Conservation (phyloP, 352 stramenopile genomes). For the Phytophthora hybrid region DNA sequence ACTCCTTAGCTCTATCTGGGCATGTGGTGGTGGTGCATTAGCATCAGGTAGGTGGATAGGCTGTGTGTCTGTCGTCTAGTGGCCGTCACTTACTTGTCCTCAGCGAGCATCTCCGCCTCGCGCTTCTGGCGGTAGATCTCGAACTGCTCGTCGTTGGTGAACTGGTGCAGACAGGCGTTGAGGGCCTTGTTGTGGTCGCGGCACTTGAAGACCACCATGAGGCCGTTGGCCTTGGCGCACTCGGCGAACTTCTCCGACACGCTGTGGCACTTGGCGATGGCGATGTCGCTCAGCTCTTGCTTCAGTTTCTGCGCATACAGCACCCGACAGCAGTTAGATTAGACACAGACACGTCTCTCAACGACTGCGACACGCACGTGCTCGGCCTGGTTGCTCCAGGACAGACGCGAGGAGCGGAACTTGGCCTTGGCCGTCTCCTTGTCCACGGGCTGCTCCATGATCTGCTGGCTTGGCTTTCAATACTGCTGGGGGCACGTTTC, state of each 20-base stretch:
- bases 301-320: slow-evolving; percentile 65
- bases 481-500: slow-evolving; percentile 18
- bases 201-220: slow-evolving; percentile 83
- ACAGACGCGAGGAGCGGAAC: slow-evolving; percentile 80
- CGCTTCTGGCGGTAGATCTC: slow-evolving; percentile 72
- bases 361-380: slow-evolving; percentile 51
- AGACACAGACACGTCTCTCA: neutral
- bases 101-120: slow-evolving; percentile 58
- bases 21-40: neutral
- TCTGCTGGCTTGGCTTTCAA: neutral
- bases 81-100: slow-evolving; percentile 12
- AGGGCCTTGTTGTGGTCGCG: slow-evolving; percentile 77
- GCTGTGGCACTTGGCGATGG: slow-evolving; percentile 77
- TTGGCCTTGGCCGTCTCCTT: slow-evolving; percentile 79
- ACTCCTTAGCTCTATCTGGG: neutral
- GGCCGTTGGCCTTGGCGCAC: slow-evolving; percentile 70
- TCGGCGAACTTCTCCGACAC: slow-evolving; percentile 67
- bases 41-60: too few species aligned
- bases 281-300: slow-evolving; percentile 86
- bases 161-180: slow-evolving; percentile 85
- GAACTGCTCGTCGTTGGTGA: slow-evolving; percentile 82
- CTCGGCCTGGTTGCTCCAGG: slow-evolving; percentile 87
- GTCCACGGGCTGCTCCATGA: slow-evolving; percentile 63
- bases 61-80: too few species aligned
- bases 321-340: neutral